A percentile compares a stretch with the other conserved stretches of the same genome.
Evolutionary conservation across 164 flowering plant genomes (phyloP).

Genomic region (Kalanchoe fedtschenkoi): DNA sequence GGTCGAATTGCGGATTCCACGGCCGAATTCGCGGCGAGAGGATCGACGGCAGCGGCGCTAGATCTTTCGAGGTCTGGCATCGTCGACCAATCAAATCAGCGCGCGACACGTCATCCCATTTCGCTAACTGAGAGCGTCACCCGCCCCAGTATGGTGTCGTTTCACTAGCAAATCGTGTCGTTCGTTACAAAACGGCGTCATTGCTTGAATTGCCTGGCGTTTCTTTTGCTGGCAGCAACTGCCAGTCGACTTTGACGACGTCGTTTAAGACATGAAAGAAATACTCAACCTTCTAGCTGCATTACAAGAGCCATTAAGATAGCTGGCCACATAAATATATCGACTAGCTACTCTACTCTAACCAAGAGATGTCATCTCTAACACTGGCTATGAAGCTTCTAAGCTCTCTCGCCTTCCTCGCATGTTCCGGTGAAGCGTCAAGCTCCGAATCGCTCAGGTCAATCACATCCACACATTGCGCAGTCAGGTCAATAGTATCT

Average conservation of each 20-base stretch:
- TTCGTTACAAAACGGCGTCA: too few species aligned
- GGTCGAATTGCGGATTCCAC: too few species aligned
- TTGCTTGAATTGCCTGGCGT: too few species aligned
- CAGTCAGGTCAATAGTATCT: conserved; percentile 37
- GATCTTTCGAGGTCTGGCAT: background rate
- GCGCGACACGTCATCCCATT: background rate
- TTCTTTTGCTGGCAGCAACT: too few species aligned
- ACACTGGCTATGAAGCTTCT: conserved; percentile 41
- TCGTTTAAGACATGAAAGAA: too few species aligned
- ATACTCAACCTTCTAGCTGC: too few species aligned
- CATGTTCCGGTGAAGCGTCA: conserved; percentile 55
- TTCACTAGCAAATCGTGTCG: too few species aligned
- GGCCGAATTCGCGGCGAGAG: background rate
- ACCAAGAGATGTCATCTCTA: conserved; percentile 10
- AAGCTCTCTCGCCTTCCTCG: conserved; percentile 49
- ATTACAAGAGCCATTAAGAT: background rate
- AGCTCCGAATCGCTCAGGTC: conserved; percentile 60
- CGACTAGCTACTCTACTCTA: background rate
- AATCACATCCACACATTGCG: conserved; percentile 29
- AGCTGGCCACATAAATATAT: background rate
- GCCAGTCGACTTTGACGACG: too few species aligned
- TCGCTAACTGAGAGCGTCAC: too few species aligned
- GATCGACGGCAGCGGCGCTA: background rate
- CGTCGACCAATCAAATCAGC: background rate
- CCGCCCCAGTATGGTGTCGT: too few species aligned